Percentiles rank a stretch among this genome's conserved stretches.
Conservation (phyloP, 441 rosid genomes). For the Populus hybrid region DNA sequence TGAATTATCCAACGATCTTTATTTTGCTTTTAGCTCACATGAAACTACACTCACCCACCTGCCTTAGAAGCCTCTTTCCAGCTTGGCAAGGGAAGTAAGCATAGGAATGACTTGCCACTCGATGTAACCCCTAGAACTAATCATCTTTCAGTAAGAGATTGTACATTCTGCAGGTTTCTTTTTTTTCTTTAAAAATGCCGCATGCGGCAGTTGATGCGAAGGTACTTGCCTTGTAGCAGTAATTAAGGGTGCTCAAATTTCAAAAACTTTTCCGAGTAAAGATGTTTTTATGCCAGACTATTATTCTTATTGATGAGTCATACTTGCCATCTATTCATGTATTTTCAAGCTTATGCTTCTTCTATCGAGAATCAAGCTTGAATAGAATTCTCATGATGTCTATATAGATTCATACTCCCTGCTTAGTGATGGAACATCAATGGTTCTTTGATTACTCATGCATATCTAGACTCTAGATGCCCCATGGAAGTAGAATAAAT, state of each 20-base stretch:
- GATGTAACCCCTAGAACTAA: background rate
- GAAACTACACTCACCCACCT: background rate
- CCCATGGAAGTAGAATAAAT: background rate
- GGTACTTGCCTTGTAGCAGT: background rate
- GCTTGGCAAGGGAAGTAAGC: background rate
- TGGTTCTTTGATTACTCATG: background rate
- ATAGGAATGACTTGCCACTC: background rate
- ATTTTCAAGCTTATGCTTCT: background rate
- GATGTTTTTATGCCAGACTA: background rate
- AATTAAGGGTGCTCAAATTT: background rate
- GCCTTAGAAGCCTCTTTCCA: constrained; percentile 4
- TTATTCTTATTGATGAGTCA: background rate
- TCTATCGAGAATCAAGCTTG: background rate
- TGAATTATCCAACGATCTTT: background rate
- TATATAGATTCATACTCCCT: background rate
- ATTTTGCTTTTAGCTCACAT: background rate
- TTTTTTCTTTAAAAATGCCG: background rate
- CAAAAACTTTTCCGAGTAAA: background rate
- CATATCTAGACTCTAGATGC: background rate
- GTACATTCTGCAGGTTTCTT: constrained; percentile 1
- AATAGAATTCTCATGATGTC: background rate
- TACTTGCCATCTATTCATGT: background rate
- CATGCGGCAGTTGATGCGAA: background rate
- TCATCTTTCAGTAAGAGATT: background rate
- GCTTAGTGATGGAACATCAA: background rate